Conservation (phyloP, 441 rosid species). For the Gossypium lobatum region DNA sequence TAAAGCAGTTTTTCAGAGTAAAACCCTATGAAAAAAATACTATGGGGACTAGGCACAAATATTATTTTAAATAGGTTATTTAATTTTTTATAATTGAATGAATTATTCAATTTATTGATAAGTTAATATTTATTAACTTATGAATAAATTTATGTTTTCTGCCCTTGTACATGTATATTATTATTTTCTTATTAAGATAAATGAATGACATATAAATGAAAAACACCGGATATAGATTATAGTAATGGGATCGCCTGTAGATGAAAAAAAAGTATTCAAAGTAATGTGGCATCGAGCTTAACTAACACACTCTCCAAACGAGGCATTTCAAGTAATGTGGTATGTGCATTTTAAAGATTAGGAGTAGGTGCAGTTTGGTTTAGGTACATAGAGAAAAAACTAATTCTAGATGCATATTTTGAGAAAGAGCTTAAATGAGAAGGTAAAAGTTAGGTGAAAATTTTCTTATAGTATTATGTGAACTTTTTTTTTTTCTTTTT, state of each 20-base stretch:
- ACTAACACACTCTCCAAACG: neutral
- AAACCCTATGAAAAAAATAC: neutral
- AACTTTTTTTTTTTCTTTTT: neutral
- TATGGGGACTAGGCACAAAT: neutral
- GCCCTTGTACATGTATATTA: neutral
- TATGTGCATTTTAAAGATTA: neutral
- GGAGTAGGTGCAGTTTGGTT: neutral
- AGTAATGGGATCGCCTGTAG: neutral
- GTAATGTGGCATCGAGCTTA: neutral
- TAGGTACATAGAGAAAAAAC: neutral
- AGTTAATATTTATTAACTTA: neutral
- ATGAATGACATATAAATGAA: neutral
- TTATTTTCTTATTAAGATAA: neutral
- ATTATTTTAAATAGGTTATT: neutral
- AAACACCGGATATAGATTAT: neutral
- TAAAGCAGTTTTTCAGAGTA: neutral
- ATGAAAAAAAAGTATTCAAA: neutral
- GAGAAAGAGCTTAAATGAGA: neutral
- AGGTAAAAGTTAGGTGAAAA: neutral
- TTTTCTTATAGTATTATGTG: neutral
- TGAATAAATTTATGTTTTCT: neutral
- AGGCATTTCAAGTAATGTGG: constrained; percentile 5
- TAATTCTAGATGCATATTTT: neutral
- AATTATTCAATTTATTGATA: neutral
- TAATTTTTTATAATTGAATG: neutral